phyloP scores from a whole-genome alignment of 225 moss, liverwort and hornwort species.

The Straminergon stramineum region DNA sequence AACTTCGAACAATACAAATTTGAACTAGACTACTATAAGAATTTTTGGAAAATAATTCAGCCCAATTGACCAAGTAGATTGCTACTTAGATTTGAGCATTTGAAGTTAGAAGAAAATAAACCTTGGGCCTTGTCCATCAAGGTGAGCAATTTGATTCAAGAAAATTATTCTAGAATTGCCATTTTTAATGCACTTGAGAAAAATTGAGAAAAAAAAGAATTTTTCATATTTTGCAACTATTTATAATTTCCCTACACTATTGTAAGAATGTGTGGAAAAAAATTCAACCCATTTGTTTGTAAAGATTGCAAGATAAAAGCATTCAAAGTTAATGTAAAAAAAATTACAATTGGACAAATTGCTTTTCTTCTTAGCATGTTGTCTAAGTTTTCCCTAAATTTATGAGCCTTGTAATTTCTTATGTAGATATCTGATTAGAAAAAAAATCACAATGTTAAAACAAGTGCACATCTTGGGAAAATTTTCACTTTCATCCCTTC shows the following conservation, averaged over 20 bases:
- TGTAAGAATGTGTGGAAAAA: background rate
- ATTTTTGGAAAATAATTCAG: fast-evolving
- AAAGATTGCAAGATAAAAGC: background rate
- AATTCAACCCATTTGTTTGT: fast-evolving
- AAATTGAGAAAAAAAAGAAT: background rate
- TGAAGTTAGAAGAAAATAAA: background rate
- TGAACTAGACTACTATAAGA: background rate
- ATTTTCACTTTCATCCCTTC: fast-evolving
- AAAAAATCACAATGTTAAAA: background rate
- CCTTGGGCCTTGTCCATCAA: fast-evolving
- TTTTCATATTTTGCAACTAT: background rate
- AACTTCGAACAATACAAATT: background rate
- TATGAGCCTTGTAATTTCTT: too few species aligned
- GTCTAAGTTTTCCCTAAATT: fast-evolving
- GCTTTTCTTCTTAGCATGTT: fast-evolving
- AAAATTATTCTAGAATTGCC: background rate
- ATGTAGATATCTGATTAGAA: fast-evolving
- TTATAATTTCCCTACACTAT: background rate
- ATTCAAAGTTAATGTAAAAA: background rate
- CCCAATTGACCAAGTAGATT: fast-evolving
- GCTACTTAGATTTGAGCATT: background rate
- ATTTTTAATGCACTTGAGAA: background rate
- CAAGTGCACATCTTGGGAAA: fast-evolving
- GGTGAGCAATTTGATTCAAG: fast-evolving
- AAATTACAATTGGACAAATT: fast-evolving